Conservation (phyloP, 331 rosid species). For the Ulmus americana region DNA sequence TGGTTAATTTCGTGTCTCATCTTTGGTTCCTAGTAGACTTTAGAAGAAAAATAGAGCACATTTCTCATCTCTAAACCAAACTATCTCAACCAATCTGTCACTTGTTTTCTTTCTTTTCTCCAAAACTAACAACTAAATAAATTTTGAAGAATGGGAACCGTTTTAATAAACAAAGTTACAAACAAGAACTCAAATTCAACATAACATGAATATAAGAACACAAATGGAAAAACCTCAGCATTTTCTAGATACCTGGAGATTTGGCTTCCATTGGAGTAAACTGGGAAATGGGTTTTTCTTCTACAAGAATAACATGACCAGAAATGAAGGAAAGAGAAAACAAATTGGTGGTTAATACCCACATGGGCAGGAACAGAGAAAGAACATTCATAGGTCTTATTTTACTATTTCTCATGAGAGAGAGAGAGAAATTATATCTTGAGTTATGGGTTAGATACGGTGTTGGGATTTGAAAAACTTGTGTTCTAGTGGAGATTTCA, state of each 20-base stretch:
- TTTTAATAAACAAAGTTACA: not conserved
- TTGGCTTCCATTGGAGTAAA: constrained; percentile 49
- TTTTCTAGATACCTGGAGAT: constrained; percentile 53
- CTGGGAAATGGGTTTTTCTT: constrained; percentile 32
- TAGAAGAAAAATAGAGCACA: too few relatives aligned
- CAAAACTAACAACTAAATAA: not conserved
- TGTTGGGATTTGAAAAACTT: constrained; percentile 30
- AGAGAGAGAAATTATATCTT: not conserved
- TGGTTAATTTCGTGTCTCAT: not conserved
- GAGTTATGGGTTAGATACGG: constrained; percentile 3
- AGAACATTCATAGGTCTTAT: constrained; percentile 38
- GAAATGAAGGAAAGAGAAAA: constrained; percentile 33
- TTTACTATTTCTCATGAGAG: not conserved
- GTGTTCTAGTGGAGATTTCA: constrained; percentile 4
- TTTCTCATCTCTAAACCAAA: too few relatives aligned
- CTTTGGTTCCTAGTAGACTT: too few relatives aligned
- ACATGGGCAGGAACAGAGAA: constrained; percentile 34
- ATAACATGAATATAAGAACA: not conserved
- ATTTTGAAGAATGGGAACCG: constrained; percentile 19
- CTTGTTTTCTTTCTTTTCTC: too few relatives aligned
- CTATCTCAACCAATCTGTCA: too few relatives aligned
- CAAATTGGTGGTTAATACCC: constrained; percentile 32
- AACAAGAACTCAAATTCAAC: not conserved
- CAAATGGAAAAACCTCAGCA: constrained; percentile 1
- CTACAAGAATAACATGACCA: constrained; percentile 9